Percentiles rank a stretch among this genome's conserved stretches.
Evolutionary conservation across 1,139 yeast genomes (phyloP).

Genomic region (Sugiyamaella grinbergsii): DNA sequence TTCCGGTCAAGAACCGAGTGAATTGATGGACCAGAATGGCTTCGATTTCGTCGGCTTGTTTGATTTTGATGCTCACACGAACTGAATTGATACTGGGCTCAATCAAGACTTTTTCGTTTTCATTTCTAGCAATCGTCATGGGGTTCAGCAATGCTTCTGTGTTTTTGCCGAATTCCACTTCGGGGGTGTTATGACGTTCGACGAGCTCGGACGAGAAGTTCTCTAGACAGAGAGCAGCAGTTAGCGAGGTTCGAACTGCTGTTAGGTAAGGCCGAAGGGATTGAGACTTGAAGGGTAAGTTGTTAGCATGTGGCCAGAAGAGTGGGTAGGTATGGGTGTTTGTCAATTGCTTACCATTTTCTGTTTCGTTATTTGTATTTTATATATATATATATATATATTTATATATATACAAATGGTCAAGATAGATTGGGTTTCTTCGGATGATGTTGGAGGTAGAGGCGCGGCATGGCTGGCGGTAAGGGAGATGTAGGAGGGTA

Average conservation of each 20-base stretch:
- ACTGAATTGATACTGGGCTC: conserved; percentile 90
- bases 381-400: too few relatives aligned
- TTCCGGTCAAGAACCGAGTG: conserved; percentile 86
- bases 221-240: conserved; percentile 93
- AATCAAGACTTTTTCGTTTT: conserved; percentile 86
- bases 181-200: conserved; percentile 97
- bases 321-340: too few relatives aligned
- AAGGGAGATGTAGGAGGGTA: background rate
- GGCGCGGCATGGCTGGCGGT: background rate
- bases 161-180: conserved; percentile 78
- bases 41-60: conserved; percentile 98
- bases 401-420: too few relatives aligned
- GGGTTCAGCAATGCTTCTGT: conserved; percentile 88
- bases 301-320: too few relatives aligned
- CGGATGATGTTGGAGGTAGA: too few relatives aligned
- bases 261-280: conserved; percentile 92
- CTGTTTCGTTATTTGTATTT: background rate
- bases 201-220: conserved; percentile 94
- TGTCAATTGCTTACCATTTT: too few relatives aligned
- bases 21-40: conserved; percentile 91
- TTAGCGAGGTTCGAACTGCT: conserved; percentile 90
- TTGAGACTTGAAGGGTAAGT: conserved; percentile 50
- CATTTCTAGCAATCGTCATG: conserved; percentile 89
- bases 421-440: too few relatives aligned
- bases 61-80: conserved; percentile 85